Base-by-base conservation (phyloP, 768 basidiomycete species). In the Naematelia aurantialba region DNA sequence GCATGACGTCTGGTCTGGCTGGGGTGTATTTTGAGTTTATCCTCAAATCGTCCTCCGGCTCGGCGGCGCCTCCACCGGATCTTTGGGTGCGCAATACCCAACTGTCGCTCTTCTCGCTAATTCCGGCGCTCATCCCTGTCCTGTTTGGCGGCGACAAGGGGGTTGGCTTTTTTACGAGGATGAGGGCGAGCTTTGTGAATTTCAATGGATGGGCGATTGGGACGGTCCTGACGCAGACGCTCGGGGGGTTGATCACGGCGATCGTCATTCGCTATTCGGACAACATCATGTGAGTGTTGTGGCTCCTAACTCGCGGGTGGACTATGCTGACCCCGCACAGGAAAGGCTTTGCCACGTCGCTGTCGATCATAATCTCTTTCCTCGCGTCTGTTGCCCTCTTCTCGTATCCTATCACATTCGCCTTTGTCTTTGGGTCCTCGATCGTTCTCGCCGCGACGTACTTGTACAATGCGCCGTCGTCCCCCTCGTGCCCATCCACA, bases 21-120 rank as follows among this genome's bases (percentile, higher is more conserved):
- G 93, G 93, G 4, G 93, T 97, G 25, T 98, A 98, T 79, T 98
- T 98, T 67, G 94, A 98, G 79, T 92, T 94, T 88, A 91, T 92
- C 31, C 81, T 93, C 65, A 98, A 94, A 80, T 87, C 87, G 67
- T 88, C 89, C 2, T 51, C 56, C 19, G 50, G 60, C 2, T 42
- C 57, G 2, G 39, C 49, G 17, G 54, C 58, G 2, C 68, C 68
- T 3, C 52, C 67, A 5, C 70, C 70, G 0, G 91, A 96, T 78
- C 82, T 98, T 11, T 97, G 94, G 94, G 86, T 94, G 58, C 88
- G 94, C 72, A 98, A 97, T 76, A 88, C 94, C 60, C 94, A 98
- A 76, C 83, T 98, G 14, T 93, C 91, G 22, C 82, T 93, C 55
- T 98, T 97, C 81, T 93, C 91, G 50, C 82, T 97, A 45, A 81